Conservation (phyloP, 768 basidiomycete species). For the Leccinum boreale region DNA sequence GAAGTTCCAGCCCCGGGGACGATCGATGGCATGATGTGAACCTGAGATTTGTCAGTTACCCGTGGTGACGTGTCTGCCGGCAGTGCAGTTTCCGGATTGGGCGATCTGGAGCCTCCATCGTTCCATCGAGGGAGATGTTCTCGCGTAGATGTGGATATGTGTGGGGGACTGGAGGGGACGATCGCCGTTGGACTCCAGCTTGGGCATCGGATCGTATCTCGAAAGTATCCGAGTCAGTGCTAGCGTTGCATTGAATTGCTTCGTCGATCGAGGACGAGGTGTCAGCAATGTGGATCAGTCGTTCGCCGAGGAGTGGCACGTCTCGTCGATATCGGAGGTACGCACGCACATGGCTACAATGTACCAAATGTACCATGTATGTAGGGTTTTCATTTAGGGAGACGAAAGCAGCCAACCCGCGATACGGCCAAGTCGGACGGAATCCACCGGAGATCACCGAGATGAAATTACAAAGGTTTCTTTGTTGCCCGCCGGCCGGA, state of each 20-base stretch:
- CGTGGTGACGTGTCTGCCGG: background rate
- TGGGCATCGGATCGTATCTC: background rate
- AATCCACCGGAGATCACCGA: slow-evolving; percentile 19
- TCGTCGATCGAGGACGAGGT: background rate
- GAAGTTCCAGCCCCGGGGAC: background rate
- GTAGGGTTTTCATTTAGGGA: background rate
- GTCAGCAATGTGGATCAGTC: background rate
- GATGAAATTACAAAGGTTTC: slow-evolving; percentile 20
- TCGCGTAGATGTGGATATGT: background rate
- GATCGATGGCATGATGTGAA: background rate
- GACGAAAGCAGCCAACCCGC: background rate
- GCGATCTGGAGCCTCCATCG: background rate
- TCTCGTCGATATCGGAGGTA: slow-evolving; percentile 1
- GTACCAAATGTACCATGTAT: background rate
- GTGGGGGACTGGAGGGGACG: background rate
- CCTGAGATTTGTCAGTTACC: background rate
- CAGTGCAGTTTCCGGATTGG: slow-evolving; percentile 1
- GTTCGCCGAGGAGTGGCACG: background rate
- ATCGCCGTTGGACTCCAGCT: background rate
- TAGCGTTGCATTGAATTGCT: background rate
- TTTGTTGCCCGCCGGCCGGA: background rate
- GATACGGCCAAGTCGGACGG: slow-evolving; percentile 7
- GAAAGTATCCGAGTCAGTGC: background rate
- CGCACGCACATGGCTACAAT: background rate
- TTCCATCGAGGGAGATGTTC: background rate